Base-by-base conservation (phyloP, 169 alveolate species). In the Plasmodium ovale region DNA sequence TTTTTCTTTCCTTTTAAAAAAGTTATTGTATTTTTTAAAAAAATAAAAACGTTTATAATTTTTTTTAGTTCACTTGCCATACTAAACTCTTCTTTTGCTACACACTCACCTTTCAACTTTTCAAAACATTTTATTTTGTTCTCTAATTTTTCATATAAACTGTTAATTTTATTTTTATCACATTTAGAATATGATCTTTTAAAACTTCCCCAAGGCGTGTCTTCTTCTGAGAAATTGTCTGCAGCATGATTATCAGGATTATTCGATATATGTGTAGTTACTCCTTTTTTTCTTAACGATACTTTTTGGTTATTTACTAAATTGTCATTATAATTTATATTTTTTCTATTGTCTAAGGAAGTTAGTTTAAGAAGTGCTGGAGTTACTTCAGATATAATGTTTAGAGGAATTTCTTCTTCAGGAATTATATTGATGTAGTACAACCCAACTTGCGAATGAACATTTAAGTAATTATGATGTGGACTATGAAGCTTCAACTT, bases 71-170 rank as follows among this genome's bases (percentile, higher is more conserved):
- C 82, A 79, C 70, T 25, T 21, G 89, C 89, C 71, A 39, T 54
- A 59, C 65, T 35, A 44, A 64, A 79, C 35, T 79, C 79, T 49
- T 79, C 89, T 67, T 79, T 79, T 47, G 79, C 89, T 14, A 79
- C 84, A 65, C 89, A 79, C 42, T 79, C 89, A 64, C 79, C 89
- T 79, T 79, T 79, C 65, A 79, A 31, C 49, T 79, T 65, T 79
- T 79, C 89, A 54, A 79, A 79, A 47, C 89, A 79, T 54, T 64
- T 64, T 79, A 79, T 79, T 65, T 79, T 79, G 53, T 33, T 79
- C 70, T 79, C 89, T 65, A 79, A 79, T 67, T 62, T 79, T 65
- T 79, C 82, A 39, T 79, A 79, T 49, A 67, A 79, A 25, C 44
- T 27, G 39, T 65, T 51, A 37, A 65, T 67, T 79, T 79, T 64